These are phyloP conservation scores for Pezicula radicicola DNA, from an alignment of 2,329 filamentous ascomycete species.

Conservation along the genomic window DNA sequence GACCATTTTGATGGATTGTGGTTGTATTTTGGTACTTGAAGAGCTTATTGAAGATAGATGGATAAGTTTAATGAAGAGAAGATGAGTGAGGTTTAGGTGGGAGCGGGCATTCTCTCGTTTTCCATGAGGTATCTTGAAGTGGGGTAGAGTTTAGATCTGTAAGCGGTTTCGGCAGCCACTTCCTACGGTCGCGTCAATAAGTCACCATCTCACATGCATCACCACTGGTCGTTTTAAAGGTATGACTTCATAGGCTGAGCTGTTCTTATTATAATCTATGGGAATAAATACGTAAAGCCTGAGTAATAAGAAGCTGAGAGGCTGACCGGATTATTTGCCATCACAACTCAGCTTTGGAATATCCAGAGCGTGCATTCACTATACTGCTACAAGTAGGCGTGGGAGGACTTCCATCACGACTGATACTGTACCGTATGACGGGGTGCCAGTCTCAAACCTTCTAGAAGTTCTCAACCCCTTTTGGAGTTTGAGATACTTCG, in stretches of 20 bases:
- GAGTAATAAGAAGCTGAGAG: too few species aligned
- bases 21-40: conserved; percentile 13
- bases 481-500: too few species aligned
- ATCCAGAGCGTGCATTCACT: not conserved
- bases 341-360: not conserved
- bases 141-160: too few species aligned
- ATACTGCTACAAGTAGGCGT: too few species aligned
- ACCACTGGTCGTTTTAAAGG: not conserved
- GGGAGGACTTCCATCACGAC: not conserved
- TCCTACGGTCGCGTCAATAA: not conserved
- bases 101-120: not conserved
- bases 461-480: too few species aligned
- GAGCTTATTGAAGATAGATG: not conserved
- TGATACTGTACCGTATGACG: too few species aligned
- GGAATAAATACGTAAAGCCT: too few species aligned
- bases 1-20: conserved; percentile 79
- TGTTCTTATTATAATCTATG: too few species aligned
- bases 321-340: too few species aligned
- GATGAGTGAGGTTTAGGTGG: not conserved
- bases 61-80: not conserved
- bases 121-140: not conserved
- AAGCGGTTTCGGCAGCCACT: not conserved
- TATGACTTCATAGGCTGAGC: not conserved
- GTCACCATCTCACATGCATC: not conserved
- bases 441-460: too few species aligned